Base-by-base conservation (phyloP, 2,329 filamentous ascomycete genomes). In the Chaetothyriales sp. region DNA sequence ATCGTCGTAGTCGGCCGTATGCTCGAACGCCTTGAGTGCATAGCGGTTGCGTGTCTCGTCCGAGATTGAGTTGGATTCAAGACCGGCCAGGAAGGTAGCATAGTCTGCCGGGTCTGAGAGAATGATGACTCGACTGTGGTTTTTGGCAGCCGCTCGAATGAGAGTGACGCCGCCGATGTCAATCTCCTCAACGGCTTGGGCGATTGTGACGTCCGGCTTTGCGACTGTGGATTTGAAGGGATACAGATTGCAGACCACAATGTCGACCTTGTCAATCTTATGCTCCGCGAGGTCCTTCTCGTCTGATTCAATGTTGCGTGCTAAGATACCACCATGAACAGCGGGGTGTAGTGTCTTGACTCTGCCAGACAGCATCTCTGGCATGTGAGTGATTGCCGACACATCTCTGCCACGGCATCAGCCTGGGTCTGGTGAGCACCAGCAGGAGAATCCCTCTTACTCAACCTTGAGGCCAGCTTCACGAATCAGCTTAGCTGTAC, bases 201-300 rank as follows among this genome's bases (percentile, higher is more conserved):
- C 81, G 56, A 98, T 86, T 55, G 90, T 96, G 63, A 98, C 92
- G 64, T 95, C 94, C 73, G 93, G 81, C 77, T 95, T 94, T 62
- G 88, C 84, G 61, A 98, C 82, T 28, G 92, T 98, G 67, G 96
- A 89, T 75, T 95, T 95, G 81, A 98, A 98, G 10, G 92, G 92
- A 70, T 98, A 96, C 51, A 98, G 78, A 73, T 98, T 98, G 83
- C 92, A 96, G 66, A 98, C 84, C 61, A 95, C 87, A 62, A 83
- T 94, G 77, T 94, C 87, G 53, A 95, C 87, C 73, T 94, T 94
- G 73, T 85, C 78, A 67, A 95, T 95, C 71, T 88, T 92, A 72
- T 94, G 87, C 68, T 92, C 85, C 48, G 86, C 87, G 47, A 98
- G 82, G 65, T 98, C 92, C 71, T 95, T 93, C 72, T 96, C 87